Evolutionary conservation across 2,329 filamentous ascomycete species (phyloP), one percentile per base, ranked within the genome.

Genomic region (Trichophyton verrucosum): DNA sequence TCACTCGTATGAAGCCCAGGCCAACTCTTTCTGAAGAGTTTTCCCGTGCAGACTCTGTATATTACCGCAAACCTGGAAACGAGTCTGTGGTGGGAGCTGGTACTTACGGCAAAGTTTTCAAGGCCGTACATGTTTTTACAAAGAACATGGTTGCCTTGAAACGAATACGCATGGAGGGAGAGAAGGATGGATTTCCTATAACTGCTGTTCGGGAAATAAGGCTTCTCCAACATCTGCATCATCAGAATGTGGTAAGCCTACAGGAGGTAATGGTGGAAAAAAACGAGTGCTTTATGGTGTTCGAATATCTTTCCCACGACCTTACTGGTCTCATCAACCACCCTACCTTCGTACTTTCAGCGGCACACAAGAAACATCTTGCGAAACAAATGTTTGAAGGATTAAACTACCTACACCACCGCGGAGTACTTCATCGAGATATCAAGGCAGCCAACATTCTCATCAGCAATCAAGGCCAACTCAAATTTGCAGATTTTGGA

Each of bases 221-320:
- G 78, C 82, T 99, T 30, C 81, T 99, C 60, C 97, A 99, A 77
- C 85, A 96, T 67, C 79, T 99, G 15, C 90, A 87, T 15, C 94
- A 97, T 71, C 81, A 84, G 62, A 99, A 99, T 69, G 83, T 97
- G 60, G 79, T 99, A 61, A 85, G 83, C 64, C 78, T 99, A 55
- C 87, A 96, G 70, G 94, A 99, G 73, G 97, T 99, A 66, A 99
- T 99, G 94, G 94, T 99, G 1, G 94, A 99, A 75, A 89, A 87
- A 71, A 97, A 97, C 67, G 91, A 97, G 74, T 99, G 94, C 73
- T 99, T 95, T 75, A 99, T 99, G 94, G 94, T 99, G 2, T 99
- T 99, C 66, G 94, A 99, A 73, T 99, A 99, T 71, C 81, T 97
- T 36, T 92, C 94, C 1, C 94, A 99, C 72, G 94, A 99, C 72